Evolutionary conservation across 108 stramenopile species (phyloP).

Genomic region (Aurantiochytrium sp.): DNA sequence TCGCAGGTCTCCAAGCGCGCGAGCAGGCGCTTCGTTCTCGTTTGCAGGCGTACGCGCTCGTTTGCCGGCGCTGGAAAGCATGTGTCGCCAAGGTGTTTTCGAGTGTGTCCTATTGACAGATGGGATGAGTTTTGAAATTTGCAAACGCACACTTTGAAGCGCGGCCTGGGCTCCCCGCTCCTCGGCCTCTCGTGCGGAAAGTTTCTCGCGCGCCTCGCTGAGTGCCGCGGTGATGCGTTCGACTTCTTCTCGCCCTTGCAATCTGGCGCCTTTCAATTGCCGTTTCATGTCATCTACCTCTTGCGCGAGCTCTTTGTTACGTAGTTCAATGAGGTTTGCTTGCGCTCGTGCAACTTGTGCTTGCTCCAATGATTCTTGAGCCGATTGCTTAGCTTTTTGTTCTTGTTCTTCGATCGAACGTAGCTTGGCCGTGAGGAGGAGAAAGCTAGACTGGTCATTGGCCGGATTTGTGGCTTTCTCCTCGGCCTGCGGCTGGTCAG

Average conservation of each 20-base stretch:
- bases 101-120: background rate
- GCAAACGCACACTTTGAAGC: background rate
- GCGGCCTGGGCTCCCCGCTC: background rate
- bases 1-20: background rate
- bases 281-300: background rate
- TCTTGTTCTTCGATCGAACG: background rate
- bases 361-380: background rate
- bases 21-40: background rate
- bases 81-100: background rate
- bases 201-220: background rate
- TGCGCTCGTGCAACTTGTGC: background rate
- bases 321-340: background rate
- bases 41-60: no score
- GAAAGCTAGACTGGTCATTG: background rate
- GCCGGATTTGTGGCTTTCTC: background rate
- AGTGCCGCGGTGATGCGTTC: background rate
- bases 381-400: background rate
- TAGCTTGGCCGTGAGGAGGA: background rate
- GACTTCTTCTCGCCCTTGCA: background rate
- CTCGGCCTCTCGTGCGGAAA: background rate
- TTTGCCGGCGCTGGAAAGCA: background rate
- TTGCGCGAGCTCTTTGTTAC: background rate
- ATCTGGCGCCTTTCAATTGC: background rate
- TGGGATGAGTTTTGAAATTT: background rate
- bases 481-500: background rate